Conservation (phyloP, 495 filamentous ascomycete genomes). For the Achaetomiella virescens region DNA sequence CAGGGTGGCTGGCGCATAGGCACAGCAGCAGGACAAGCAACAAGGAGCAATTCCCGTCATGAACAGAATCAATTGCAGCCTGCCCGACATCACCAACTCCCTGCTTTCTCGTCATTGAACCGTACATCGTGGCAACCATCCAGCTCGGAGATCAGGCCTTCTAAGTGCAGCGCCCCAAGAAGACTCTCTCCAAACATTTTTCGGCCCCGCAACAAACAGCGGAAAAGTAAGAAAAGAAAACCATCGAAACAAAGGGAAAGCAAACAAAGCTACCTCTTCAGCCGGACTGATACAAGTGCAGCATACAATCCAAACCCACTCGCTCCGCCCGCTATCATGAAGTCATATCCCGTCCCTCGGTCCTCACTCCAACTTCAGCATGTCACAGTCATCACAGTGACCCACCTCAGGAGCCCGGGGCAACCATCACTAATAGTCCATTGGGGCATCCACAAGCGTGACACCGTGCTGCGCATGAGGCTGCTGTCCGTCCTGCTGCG, state of each 20-base stretch:
- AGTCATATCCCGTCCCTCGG: neutral
- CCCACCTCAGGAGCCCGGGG: neutral
- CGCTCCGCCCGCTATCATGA: conserved; percentile 7
- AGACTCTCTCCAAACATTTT: neutral
- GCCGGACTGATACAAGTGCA: conserved; percentile 10
- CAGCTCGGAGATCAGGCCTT: too few relatives aligned
- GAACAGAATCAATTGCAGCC: too few relatives aligned
- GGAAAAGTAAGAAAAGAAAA: neutral
- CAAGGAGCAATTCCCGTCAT: too few relatives aligned
- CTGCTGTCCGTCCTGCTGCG: neutral
- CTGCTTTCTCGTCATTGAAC: too few relatives aligned
- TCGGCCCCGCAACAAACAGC: neutral
- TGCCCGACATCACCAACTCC: too few relatives aligned
- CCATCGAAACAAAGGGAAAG: neutral
- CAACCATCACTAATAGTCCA: conserved; percentile 30
- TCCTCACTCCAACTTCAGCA: neutral
- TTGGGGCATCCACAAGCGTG: conserved; percentile 30
- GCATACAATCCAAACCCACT: conserved; percentile 6
- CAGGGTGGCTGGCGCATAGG: too few relatives aligned
- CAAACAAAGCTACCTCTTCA: neutral
- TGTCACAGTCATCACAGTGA: neutral
- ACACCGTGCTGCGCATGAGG: conserved; percentile 18
- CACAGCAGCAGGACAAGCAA: too few relatives aligned
- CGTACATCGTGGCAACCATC: too few relatives aligned
- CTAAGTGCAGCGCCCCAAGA: too few relatives aligned